Percentiles rank a stretch among this genome's conserved stretches.
These are phyloP conservation scores for Colletotrichum kahawae DNA, from an alignment of 2,329 filamentous ascomycete genomes.

Conservation along the genomic window DNA sequence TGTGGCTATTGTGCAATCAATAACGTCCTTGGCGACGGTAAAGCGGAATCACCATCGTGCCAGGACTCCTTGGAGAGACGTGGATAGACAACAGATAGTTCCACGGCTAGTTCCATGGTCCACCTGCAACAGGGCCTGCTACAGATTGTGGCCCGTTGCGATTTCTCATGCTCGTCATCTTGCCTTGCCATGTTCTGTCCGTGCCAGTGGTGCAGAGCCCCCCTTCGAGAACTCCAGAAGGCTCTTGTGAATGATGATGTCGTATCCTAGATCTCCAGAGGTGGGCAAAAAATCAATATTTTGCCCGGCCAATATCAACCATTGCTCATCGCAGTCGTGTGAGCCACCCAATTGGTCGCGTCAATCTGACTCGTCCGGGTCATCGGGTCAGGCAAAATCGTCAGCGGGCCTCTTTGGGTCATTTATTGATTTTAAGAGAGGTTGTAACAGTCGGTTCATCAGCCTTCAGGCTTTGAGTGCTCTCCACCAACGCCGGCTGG, in stretches of 20 bases:
- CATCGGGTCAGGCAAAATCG: conserved; percentile 1
- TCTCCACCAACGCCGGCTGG: background rate
- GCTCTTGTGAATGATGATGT: background rate
- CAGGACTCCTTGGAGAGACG: background rate
- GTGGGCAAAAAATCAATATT: conserved; percentile 15
- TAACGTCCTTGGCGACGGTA: background rate
- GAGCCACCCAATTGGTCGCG: background rate
- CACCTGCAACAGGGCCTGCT: conserved; percentile 1
- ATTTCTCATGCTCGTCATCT: conserved; percentile 14
- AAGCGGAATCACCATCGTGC: background rate
- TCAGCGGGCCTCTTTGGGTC: background rate
- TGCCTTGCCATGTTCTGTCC: background rate
- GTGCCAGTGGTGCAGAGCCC: background rate
- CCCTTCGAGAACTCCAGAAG: background rate
- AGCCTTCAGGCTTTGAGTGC: background rate
- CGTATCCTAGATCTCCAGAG: background rate
- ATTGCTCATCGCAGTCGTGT: background rate
- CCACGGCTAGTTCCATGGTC: background rate
- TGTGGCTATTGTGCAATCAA: background rate
- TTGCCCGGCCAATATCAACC: conserved; percentile 1
- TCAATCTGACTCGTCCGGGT: conserved; percentile 4
- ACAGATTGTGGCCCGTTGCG: background rate
- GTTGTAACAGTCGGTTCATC: background rate
- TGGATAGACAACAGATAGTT: background rate
- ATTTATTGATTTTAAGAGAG: conserved; percentile 3